A percentile compares a stretch with the other conserved stretches of the same genome.
Conservation (phyloP, 2,329 filamentous ascomycete genomes). For the Chrysoporthe deuterocubensis region DNA sequence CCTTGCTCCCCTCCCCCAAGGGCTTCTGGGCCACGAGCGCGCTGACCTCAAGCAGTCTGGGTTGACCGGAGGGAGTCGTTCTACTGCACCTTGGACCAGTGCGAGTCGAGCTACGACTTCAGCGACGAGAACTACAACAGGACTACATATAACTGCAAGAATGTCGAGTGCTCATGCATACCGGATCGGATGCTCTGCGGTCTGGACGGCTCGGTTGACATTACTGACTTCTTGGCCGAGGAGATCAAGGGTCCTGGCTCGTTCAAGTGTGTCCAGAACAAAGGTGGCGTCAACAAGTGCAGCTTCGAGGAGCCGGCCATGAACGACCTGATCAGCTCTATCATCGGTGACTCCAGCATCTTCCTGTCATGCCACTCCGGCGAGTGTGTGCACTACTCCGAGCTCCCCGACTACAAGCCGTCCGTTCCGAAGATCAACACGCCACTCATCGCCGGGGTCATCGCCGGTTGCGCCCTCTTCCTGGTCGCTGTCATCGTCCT, state of each 20-base stretch:
- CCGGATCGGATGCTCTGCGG: constrained; percentile 93
- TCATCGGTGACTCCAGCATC: constrained; percentile 94
- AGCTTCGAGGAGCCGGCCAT: constrained; percentile 89
- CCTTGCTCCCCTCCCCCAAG: constrained; percentile 36
- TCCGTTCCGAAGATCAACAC: constrained; percentile 97
- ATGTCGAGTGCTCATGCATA: constrained; percentile 86
- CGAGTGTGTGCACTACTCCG: constrained; percentile 90
- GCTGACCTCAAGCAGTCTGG: constrained; percentile 71
- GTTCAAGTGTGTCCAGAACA: constrained; percentile 73
- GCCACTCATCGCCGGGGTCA: constrained; percentile 90
- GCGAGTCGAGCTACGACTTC: constrained; percentile 72
- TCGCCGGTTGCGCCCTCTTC: constrained; percentile 83
- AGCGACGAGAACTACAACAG: constrained; percentile 70
- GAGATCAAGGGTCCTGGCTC: constrained; percentile 85
- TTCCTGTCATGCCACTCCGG: constrained; percentile 80
- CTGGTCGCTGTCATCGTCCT: constrained; percentile 82
- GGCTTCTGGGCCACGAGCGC: background rate
- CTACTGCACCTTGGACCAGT: constrained; percentile 88
- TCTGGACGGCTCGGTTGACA: constrained; percentile 86
- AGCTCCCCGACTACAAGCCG: constrained; percentile 86
- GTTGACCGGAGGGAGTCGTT: constrained; percentile 93
- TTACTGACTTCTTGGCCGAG: constrained; percentile 83
- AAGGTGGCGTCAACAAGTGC: constrained; percentile 69
- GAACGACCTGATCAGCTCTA: constrained; percentile 83
- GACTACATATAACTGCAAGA: constrained; percentile 83